A percentile compares a stretch with the other conserved stretches of the same genome.
phyloP scores from a whole-genome alignment of 2,329 filamentous ascomycete species.

The Ophiostoma ips region DNA sequence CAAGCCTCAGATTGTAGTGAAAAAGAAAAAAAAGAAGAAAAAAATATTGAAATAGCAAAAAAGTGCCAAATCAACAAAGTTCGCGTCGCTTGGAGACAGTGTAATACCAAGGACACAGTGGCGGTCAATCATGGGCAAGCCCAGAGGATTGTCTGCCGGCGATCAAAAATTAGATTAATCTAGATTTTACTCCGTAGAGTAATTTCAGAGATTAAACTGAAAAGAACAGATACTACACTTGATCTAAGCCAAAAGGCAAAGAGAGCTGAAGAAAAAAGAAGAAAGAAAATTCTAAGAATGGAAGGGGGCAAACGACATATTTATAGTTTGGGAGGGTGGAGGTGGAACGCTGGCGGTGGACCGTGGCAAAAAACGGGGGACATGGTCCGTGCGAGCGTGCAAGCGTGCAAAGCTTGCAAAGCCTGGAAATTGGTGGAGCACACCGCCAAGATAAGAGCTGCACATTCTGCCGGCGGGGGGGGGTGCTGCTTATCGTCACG shows the following conservation, averaged over 20 bases:
- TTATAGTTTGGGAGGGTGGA: conserved; percentile 14
- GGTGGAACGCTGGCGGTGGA: neutral
- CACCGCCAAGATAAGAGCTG: neutral
- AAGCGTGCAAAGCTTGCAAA: neutral
- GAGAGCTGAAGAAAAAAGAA: conserved; percentile 40
- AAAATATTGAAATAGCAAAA: no score
- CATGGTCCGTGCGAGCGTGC: conserved; percentile 11
- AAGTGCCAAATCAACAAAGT: conserved; percentile 14
- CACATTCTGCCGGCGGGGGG: neutral
- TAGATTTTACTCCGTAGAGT: conserved; percentile 55
- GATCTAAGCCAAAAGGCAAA: conserved; percentile 64
- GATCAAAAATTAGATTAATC: conserved; percentile 75
- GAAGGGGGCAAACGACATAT: neutral
- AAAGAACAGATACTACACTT: conserved; percentile 96
- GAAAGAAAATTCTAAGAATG: conserved; percentile 16
- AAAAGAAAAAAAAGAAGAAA: conserved; percentile 25
- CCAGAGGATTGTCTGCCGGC: conserved; percentile 43
- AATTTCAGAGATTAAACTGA: conserved; percentile 94
- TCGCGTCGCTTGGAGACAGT: conserved; percentile 63
- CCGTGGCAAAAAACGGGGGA: conserved; percentile 14
- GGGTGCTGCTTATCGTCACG: neutral
- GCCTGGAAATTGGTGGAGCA: no score
- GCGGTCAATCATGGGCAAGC: conserved; percentile 51
- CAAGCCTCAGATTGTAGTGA: conserved; percentile 42
- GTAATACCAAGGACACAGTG: conserved; percentile 66